Evolutionary conservation across 306 rosid genomes (phyloP).

Genomic region (Pyrus bretschneideri): DNA sequence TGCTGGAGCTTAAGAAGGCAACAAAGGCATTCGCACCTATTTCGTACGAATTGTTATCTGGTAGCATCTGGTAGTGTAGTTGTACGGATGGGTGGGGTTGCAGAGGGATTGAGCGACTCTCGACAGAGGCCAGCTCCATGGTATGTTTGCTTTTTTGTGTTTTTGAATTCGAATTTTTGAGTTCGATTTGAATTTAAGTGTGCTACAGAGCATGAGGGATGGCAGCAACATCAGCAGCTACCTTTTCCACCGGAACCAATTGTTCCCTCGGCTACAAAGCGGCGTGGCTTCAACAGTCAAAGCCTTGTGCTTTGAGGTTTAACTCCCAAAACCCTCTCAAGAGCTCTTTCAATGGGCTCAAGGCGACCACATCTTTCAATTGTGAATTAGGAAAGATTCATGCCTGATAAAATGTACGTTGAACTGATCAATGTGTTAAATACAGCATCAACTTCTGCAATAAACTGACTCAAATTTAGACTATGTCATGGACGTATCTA

Average conservation of each 20-base stretch:
- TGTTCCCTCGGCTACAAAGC: conserved; percentile 41
- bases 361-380: conserved; percentile 36
- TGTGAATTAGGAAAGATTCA: conserved; percentile 11
- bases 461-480: too few relatives aligned
- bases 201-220: conserved; percentile 40
- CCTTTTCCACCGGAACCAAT: conserved; percentile 44
- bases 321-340: conserved; percentile 43
- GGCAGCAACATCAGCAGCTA: conserved; percentile 68
- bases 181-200: not conserved
- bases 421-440: too few relatives aligned
- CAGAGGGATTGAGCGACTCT: too few relatives aligned
- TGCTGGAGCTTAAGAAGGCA: too few relatives aligned
- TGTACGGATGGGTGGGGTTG: not conserved
- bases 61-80: not conserved
- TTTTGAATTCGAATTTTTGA: not conserved
- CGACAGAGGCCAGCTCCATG: too few relatives aligned
- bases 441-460: too few relatives aligned
- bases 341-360: conserved; percentile 58
- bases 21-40: too few relatives aligned
- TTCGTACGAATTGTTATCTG: not conserved
- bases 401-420: too few relatives aligned
- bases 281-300: conserved; percentile 42
- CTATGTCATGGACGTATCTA: not conserved
- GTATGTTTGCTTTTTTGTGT: not conserved
- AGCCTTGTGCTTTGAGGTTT: conserved; percentile 39